A percentile compares a stretch with the other conserved stretches of the same genome.
phyloP scores from a whole-genome alignment of 2,329 filamentous ascomycete genomes.

The Fusarium clavum region DNA sequence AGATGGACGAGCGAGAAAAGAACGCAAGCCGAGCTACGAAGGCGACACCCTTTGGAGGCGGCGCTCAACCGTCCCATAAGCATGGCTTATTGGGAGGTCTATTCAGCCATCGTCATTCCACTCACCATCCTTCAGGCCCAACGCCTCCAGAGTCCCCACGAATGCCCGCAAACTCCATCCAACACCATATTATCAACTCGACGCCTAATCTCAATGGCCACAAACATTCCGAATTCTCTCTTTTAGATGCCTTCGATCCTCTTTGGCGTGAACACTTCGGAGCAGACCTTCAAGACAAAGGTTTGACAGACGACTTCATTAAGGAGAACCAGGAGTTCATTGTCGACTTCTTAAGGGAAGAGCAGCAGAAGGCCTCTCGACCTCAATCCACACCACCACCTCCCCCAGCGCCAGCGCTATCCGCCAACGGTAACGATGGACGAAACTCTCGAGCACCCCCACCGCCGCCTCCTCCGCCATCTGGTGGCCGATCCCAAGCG shows the following conservation, averaged over 20 bases:
- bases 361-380: slow-evolving; percentile 58
- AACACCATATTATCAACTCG: slow-evolving; percentile 55
- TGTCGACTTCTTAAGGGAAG: slow-evolving; percentile 70
- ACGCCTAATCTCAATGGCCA: slow-evolving; percentile 60
- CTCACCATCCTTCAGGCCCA: slow-evolving; percentile 64
- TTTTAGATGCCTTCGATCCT: slow-evolving; percentile 73
- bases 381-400: slow-evolving; percentile 43
- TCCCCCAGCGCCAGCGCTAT: slow-evolving; percentile 46
- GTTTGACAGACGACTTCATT: slow-evolving; percentile 74
- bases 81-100: slow-evolving; percentile 69
- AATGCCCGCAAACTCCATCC: slow-evolving; percentile 52
- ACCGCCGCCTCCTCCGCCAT: slow-evolving; percentile 55
- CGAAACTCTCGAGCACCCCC: slow-evolving; percentile 52
- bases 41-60: slow-evolving; percentile 77
- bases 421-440: slow-evolving; percentile 49
- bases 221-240: slow-evolving; percentile 63
- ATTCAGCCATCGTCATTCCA: slow-evolving; percentile 71
- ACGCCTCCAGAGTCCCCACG: slow-evolving; percentile 69
- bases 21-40: slow-evolving; percentile 90
- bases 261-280: slow-evolving; percentile 74
- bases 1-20: slow-evolving; percentile 96
- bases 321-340: slow-evolving; percentile 77
- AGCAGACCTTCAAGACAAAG: slow-evolving; percentile 71
- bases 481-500: slow-evolving; percentile 40
- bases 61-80: slow-evolving; percentile 55